Percentiles rank a stretch among this genome's conserved stretches.
phyloP scores from a whole-genome alignment of 2,329 filamentous ascomycete species.

The Tolypocladium cylindrosporum region DNA sequence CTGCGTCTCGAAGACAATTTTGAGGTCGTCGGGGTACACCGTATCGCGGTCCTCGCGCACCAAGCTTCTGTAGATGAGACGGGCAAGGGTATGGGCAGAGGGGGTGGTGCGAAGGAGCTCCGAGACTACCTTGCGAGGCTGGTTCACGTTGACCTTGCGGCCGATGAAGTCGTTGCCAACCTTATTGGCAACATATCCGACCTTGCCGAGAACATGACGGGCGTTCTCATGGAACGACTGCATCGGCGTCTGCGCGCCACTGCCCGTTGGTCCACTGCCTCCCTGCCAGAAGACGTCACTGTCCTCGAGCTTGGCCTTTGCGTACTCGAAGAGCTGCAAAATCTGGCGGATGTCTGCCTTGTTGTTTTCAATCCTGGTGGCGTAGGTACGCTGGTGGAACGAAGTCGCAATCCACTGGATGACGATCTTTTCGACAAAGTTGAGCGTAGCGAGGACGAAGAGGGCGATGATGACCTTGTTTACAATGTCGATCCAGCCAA shows the following conservation, averaged over 20 bases:
- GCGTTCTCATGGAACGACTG: slow-evolving; percentile 64
- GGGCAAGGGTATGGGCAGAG: slow-evolving; percentile 74
- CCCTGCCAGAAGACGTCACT: slow-evolving; percentile 40
- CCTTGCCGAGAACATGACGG: slow-evolving; percentile 63
- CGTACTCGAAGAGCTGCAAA: slow-evolving; percentile 54
- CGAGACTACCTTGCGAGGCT: slow-evolving; percentile 76
- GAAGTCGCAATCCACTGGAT: slow-evolving; percentile 92
- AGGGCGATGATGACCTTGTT: slow-evolving; percentile 80
- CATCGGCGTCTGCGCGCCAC: slow-evolving; percentile 65
- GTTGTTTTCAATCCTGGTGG: slow-evolving; percentile 82
- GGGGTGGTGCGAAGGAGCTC: slow-evolving; percentile 62
- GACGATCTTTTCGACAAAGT: slow-evolving; percentile 84
- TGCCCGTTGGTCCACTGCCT: slow-evolving; percentile 27
- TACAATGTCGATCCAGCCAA: slow-evolving; percentile 63
- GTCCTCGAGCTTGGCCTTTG: slow-evolving; percentile 59
- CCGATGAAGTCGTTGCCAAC: slow-evolving; percentile 91
- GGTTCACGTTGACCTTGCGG: slow-evolving; percentile 57
- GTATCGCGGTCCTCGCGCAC: slow-evolving; percentile 65
- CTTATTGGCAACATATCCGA: slow-evolving; percentile 75
- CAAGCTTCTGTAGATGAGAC: slow-evolving; percentile 81
- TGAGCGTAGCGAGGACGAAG: slow-evolving; percentile 71
- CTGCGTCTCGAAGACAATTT: slow-evolving; percentile 64
- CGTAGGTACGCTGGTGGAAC: slow-evolving; percentile 86
- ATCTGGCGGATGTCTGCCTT: slow-evolving; percentile 70
- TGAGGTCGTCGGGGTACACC: slow-evolving; percentile 68